Evolutionary conservation across 441 rosid species (phyloP).

Genomic region (Populus hybrid): DNA sequence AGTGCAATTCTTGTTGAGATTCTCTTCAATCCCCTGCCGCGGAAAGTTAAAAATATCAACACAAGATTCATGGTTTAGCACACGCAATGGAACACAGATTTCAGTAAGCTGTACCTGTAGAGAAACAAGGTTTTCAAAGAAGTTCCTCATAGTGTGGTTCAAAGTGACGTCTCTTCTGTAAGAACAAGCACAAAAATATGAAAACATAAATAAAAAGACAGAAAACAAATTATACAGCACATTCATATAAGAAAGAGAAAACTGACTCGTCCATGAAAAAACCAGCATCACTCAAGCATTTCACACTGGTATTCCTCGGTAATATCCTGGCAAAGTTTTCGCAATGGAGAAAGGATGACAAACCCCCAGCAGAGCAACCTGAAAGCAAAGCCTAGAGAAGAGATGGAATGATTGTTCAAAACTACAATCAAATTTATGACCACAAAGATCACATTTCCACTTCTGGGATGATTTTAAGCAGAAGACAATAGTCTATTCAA

Average conservation of each 20-base stretch:
- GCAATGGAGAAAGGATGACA: slow-evolving; percentile 72
- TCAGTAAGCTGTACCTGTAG: slow-evolving; percentile 49
- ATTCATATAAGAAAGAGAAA: background rate
- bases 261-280: slow-evolving; percentile 78
- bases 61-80: background rate
- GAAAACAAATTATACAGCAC: background rate
- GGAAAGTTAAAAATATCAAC: slow-evolving; percentile 10
- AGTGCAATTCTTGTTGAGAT: slow-evolving; percentile 61
- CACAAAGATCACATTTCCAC: background rate
- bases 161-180: slow-evolving; percentile 62
- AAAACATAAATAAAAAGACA: background rate
- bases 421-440: background rate
- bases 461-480: background rate
- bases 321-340: slow-evolving; percentile 57
- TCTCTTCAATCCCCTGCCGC: slow-evolving; percentile 61
- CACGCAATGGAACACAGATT: background rate
- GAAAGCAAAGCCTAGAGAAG: slow-evolving; percentile 68
- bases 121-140: slow-evolving; percentile 49
- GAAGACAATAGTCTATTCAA: background rate
- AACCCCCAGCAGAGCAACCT: slow-evolving; percentile 95
- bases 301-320: slow-evolving; percentile 51
- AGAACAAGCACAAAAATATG: slow-evolving; percentile 3
- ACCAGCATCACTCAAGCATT: slow-evolving; percentile 95
- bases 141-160: slow-evolving; percentile 63
- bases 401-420: background rate